Percentiles rank a stretch among this genome's conserved stretches.
phyloP scores from a whole-genome alignment of 2,329 filamentous ascomycete species.

The Fusarium burgessii region DNA sequence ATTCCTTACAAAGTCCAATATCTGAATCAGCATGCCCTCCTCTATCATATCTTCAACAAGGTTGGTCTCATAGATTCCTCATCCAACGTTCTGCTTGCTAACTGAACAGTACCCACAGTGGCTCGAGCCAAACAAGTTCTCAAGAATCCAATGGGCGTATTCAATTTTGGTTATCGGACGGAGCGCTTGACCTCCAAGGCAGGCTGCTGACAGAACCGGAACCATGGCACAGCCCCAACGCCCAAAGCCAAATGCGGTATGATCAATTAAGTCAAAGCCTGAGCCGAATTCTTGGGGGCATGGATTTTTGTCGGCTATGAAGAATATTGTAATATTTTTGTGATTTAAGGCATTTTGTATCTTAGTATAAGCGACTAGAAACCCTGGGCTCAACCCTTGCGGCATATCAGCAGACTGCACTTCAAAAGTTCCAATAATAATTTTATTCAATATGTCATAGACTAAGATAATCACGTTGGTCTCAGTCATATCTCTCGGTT shows the following conservation, averaged over 20 bases:
- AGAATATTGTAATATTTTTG: neutral
- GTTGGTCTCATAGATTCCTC: neutral
- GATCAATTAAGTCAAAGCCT: neutral
- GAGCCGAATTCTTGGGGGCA: neutral
- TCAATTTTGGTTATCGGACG: neutral
- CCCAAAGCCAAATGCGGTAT: neutral
- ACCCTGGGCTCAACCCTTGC: too few species aligned
- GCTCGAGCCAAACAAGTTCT: accelerated
- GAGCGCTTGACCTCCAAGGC: neutral
- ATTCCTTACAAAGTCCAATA: neutral
- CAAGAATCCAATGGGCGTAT: neutral
- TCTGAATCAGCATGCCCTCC: neutral
- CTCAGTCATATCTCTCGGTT: neutral
- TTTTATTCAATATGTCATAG: too few species aligned
- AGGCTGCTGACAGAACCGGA: neutral
- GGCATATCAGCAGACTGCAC: too few species aligned
- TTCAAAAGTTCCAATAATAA: too few species aligned
- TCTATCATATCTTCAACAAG: neutral
- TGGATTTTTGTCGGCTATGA: neutral
- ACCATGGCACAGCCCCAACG: neutral
- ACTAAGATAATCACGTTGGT: too few species aligned
- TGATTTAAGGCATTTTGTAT: neutral
- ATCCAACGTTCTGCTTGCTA: neutral
- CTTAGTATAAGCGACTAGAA: neutral
- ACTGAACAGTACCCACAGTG: neutral